Evolutionary conservation across 1,284 basidiomycete genomes (phyloP).

Genomic region (Apiotrichum sp.): DNA sequence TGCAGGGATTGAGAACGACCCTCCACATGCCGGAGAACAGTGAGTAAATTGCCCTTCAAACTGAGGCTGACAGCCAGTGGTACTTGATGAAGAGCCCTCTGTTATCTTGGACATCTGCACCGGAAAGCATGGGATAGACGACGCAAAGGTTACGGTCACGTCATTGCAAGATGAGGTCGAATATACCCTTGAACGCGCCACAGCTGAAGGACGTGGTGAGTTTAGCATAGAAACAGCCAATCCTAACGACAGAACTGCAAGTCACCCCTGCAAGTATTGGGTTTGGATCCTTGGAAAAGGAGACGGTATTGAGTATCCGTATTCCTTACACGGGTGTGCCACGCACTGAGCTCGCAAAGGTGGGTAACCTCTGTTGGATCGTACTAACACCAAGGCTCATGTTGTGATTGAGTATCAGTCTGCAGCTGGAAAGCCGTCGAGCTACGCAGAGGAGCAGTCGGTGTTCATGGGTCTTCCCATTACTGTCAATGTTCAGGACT

Average conservation of each 20-base stretch:
- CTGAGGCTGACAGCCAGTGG: constrained; percentile 24
- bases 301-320: constrained; percentile 11
- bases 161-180: constrained; percentile 23
- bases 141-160: constrained; percentile 15
- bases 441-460: constrained; percentile 25
- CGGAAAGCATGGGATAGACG: constrained; percentile 15
- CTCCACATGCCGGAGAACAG: constrained; percentile 36
- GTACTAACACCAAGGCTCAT: constrained; percentile 20
- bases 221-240: not conserved
- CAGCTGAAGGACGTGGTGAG: constrained; percentile 6
- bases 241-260: constrained; percentile 1
- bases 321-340: constrained; percentile 33
- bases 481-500: constrained; percentile 49
- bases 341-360: constrained; percentile 27
- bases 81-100: constrained; percentile 30
- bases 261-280: constrained; percentile 6
- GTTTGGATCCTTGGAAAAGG: constrained; percentile 18
- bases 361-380: not conserved
- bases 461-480: constrained; percentile 43
- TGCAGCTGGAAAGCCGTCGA: constrained; percentile 3
- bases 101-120: constrained; percentile 29
- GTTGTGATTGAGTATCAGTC: constrained; percentile 25
- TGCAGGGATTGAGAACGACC: constrained; percentile 17
- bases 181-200: constrained; percentile 19
- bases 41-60: constrained; percentile 10